Base-by-base conservation (phyloP, 768 basidiomycete genomes). In the Podaxis sp. region DNA sequence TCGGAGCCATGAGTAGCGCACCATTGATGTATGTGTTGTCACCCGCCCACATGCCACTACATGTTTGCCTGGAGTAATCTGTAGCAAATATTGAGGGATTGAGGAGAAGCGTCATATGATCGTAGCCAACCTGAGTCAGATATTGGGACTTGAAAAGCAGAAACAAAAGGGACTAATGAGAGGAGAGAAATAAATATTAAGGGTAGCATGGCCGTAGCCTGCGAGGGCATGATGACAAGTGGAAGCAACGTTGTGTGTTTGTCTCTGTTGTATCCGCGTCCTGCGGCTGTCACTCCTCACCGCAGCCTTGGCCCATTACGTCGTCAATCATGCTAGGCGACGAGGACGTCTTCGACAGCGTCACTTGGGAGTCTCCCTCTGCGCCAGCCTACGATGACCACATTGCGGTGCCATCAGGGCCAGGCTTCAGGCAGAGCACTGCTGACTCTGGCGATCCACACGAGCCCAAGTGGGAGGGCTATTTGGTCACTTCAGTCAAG, bases 31-130 rank as follows among this genome's bases (percentile, higher is more conserved):
- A 89, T 33, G 95, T 90, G 46, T 85, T 81, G 54, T 81, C 71
- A 41, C 87, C 86, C 28, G 85, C 91, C 87, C 92, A 99, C 93
- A 99, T 96, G 58, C 96, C 96, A 64, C 91, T 93, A 76, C 96
- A 99, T 73, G 90, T 88, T 80, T 99, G 95, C 53, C 92, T 85
- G 33, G 90, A 85, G 76, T 88, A 88, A 75, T 95, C 93, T 73
- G 69, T 33, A 38, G 58, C n/a, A 56, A 40, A 55, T 17, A 65
- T 65, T 59, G 59, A 51, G 64, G 7, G 58, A 63, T 37, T 56
- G 56, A 15, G 30, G 8, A 67, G 53, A 15, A 28, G 20, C 11
- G 10, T 4, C 12, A 60, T 22, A 13, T 37, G 54, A 59, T 63
- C 62, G 41, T 33, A n/a, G 59, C 76, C 52, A 46, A 75, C 82